phyloP scores from a whole-genome alignment of 768 basidiomycete species.

The Lactarius sanguifluus region DNA sequence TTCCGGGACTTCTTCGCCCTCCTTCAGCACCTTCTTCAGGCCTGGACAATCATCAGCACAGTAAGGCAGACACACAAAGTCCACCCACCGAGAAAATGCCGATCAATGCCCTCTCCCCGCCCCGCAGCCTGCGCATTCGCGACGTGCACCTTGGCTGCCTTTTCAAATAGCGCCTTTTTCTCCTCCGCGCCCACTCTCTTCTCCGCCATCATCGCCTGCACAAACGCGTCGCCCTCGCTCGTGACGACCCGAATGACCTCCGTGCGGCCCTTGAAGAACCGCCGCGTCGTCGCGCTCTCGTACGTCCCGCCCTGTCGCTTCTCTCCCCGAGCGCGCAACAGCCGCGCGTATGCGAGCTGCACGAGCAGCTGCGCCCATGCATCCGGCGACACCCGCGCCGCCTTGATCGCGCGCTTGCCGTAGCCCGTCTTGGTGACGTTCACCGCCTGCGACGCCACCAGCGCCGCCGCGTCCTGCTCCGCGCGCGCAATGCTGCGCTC shows the following conservation, averaged over 20 bases:
- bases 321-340: constrained; percentile 40
- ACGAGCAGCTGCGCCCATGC: constrained; percentile 93
- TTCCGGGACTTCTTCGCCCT: constrained; percentile 63
- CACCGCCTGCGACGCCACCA: constrained; percentile 64
- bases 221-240: constrained; percentile 74
- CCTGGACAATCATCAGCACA: constrained; percentile 43
- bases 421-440: constrained; percentile 66
- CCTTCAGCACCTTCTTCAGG: constrained; percentile 62
- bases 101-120: constrained; percentile 74
- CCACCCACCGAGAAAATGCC: constrained; percentile 77
- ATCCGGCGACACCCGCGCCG: constrained; percentile 87
- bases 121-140: constrained; percentile 64
- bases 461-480: constrained; percentile 51
- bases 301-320: constrained; percentile 79
- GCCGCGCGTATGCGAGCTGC: constrained; percentile 82
- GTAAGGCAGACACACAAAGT: background rate
- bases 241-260: constrained; percentile 90
- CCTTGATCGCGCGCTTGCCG: constrained; percentile 85
- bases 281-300: constrained; percentile 89
- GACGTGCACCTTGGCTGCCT: constrained; percentile 65
- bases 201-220: constrained; percentile 62
- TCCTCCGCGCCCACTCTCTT: constrained; percentile 43
- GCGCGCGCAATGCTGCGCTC: constrained; percentile 55
- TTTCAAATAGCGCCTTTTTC: constrained; percentile 53
- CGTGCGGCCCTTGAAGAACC: constrained; percentile 86